Evolutionary conservation across 495 filamentous ascomycete species (phyloP), one percentile per base, ranked within the genome.

Genomic region (Penicillium subrubescens): DNA sequence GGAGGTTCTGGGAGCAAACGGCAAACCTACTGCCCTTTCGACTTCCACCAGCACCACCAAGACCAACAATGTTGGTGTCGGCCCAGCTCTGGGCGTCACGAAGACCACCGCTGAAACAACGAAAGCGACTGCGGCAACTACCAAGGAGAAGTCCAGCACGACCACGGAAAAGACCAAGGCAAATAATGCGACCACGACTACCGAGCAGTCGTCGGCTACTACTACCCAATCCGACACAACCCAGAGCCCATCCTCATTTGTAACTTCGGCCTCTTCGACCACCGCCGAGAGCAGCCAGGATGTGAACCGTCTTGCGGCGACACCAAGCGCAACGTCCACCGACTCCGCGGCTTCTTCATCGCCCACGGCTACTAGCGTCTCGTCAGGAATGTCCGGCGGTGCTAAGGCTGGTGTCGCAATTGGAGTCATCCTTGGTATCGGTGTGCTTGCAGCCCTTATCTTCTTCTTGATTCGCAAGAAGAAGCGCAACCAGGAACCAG

Each of bases 381-480:
- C 55, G 34, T 66, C 67, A 17, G 33, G 70, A 14, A 64, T 74
- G 44, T 70, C 67, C 7, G 55, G 62, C 34, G 91, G 88, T 43
- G 89, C 88, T 43, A 94, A 91, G 70, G 94, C 92, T 27, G 96
- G 96, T 59, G 80, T 97, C 56, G 89, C 88, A 4, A 88, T 97
- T 71, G 94, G 93, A 65, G 85, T 92, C 48, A 70, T 92, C 43
- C 67, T 93, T 3, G 85, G 83, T 12, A 75, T 96, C 34, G 81
- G 88, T 39, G 69, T 90, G 15, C 64, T 92, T 44, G 73, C 89
- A 15, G 86, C 75, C 23, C 54, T 92, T 25, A 75, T 89, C 27
- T 81, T 93, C 60, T 86, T 92, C 70, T 83, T 91, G 66, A 81
- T 87, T 54, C 83, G 83, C 63, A 87, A 92, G 76, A 91, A 82